Base-by-base conservation (phyloP, 1,284 basidiomycete species). In the Heliocybe sulcata region DNA sequence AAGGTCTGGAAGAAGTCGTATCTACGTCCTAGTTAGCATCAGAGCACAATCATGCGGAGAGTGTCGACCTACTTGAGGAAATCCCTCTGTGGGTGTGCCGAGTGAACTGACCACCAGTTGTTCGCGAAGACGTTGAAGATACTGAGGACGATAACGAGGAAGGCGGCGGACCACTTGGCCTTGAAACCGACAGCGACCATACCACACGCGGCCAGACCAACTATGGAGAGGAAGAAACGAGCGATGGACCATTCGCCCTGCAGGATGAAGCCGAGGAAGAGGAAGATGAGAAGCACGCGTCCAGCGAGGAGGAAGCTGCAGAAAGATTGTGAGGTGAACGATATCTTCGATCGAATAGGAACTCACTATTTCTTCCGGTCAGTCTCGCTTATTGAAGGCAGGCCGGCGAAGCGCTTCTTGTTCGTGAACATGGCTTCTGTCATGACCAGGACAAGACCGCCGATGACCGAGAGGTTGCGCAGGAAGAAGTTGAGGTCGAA, bases 131-230 rank as follows among this genome's bases (percentile, higher is more conserved):
- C 90, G 70, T 99, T 99, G 86, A 99, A 97, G 60, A 93, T 72
- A 67, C 89, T 92, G 62, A 99, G 76, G 4, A 96, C 81, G 62
- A 97, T 72, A 58, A 98, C 94, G 57, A 99, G 82, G 86, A 99
- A 98, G n/a, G 86, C 83, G 2, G 96, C 96, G 14, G 92, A 94
- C 93, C 94, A 98, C 72, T 98, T 96, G 64, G 97, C 96, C 77
- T 99, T 99, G 85, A 98, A 99, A 51, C 97, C 97, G 59, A 99
- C 82, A 10, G 95, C 97, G 54, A 99, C 95, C 93, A 98, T 98
- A 65, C 85, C 72, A 69, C 96, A 98, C 1, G 96, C 95, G n/a
- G 81, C 88, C 49, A 97, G 79, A 55, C 93, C 93, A 59, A 96
- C 69, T 60, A 97, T 76, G 31, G 93, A 94, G 54, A 97, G 89